These are phyloP conservation scores for Hymenoscyphus infarciens DNA, from an alignment of 2,329 filamentous ascomycete species.

Conservation along the genomic window DNA sequence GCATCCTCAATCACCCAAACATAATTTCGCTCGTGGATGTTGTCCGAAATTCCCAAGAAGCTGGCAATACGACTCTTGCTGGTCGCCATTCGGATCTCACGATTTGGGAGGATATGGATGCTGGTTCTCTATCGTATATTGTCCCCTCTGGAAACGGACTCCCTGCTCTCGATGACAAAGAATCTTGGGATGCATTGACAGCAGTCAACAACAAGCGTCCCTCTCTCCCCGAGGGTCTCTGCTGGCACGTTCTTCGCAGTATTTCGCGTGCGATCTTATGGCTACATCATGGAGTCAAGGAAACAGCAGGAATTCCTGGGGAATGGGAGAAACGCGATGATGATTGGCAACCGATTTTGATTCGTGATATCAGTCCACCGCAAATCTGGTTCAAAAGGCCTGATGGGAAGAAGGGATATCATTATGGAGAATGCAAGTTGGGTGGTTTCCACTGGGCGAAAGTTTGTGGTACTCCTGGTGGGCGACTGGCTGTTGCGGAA, in stretches of 20 bases:
- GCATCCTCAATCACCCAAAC: constrained; percentile 33
- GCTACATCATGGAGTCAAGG: constrained; percentile 47
- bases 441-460: constrained; percentile 44
- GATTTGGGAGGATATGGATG: constrained; percentile 52
- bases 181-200: constrained; percentile 25
- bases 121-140: constrained; percentile 45
- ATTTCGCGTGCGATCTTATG: constrained; percentile 48
- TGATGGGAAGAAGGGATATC: constrained; percentile 40
- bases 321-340: constrained; percentile 33
- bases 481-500: constrained; percentile 16
- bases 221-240: constrained; percentile 48
- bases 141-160: constrained; percentile 30
- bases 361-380: constrained; percentile 44
- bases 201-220: constrained; percentile 28
- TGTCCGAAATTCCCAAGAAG: constrained; percentile 17
- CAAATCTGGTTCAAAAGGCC: constrained; percentile 51
- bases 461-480: constrained; percentile 24
- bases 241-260: constrained; percentile 52
- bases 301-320: constrained; percentile 24
- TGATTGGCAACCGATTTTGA: constrained; percentile 51
- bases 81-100: constrained; percentile 34
- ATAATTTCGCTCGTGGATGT: constrained; percentile 33
- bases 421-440: constrained; percentile 53
- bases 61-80: constrained; percentile 11
- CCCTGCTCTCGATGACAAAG: constrained; percentile 19